Conservation (phyloP, 1,139 yeast genomes). For the Scheffersomyces segobiensis region DNA sequence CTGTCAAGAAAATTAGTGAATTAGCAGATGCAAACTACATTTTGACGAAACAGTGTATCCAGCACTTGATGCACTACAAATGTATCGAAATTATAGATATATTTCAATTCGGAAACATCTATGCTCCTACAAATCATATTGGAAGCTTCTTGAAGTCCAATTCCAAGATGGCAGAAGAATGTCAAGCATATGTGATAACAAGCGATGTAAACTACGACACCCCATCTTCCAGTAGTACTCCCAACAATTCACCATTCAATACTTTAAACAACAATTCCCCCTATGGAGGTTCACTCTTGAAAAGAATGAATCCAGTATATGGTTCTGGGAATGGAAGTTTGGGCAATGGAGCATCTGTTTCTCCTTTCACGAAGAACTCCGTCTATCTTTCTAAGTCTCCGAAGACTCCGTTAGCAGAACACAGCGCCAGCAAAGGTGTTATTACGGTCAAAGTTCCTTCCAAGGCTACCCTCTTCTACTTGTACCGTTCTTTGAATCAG, state of each 20-base stretch:
- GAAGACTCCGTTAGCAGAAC: constrained; percentile 8
- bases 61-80: constrained; percentile 86
- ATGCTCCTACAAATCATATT: constrained; percentile 84
- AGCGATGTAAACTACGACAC: not conserved
- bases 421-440: not conserved
- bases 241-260: not conserved
- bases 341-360: constrained; percentile 8
- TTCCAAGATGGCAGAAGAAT: constrained; percentile 68
- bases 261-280: not conserved
- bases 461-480: constrained; percentile 64
- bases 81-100: constrained; percentile 82
- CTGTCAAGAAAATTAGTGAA: constrained; percentile 73
- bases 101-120: constrained; percentile 84
- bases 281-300: not conserved
- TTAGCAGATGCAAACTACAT: constrained; percentile 79
- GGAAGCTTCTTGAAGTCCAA: constrained; percentile 64
- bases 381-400: constrained; percentile 9
- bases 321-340: not conserved
- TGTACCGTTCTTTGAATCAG: constrained; percentile 77
- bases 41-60: constrained; percentile 82
- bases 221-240: not conserved
- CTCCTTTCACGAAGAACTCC: constrained; percentile 10
- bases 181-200: constrained; percentile 74
- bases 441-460: constrained; percentile 50
- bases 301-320: not conserved